Percentiles rank a stretch among this genome's conserved stretches.
Conservation (phyloP, 1,284 basidiomycete species). For the Fereydounia khargensis region DNA sequence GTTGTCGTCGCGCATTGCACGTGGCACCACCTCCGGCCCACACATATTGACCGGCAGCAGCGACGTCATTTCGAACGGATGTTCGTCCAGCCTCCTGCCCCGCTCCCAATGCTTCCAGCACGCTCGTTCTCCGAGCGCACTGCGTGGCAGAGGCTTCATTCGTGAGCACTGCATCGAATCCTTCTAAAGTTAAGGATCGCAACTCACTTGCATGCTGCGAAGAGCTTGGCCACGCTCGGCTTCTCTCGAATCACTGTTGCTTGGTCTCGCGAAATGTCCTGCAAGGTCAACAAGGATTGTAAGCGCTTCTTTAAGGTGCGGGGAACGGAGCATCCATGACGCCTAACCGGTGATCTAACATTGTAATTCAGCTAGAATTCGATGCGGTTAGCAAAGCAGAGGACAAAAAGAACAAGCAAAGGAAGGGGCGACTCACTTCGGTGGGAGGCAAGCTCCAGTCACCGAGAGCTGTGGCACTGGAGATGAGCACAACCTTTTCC, state of each 20-base stretch:
- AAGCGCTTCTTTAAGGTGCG: not conserved
- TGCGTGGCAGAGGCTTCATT: not conserved
- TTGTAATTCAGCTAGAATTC: too few relatives aligned
- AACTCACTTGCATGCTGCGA: slow-evolving; percentile 1
- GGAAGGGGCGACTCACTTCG: not conserved
- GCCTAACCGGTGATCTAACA: too few relatives aligned
- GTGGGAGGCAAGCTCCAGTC: not conserved
- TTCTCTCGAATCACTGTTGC: not conserved
- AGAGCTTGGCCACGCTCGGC: not conserved
- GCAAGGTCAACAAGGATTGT: not conserved
- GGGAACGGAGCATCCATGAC: too few relatives aligned
- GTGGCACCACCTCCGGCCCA: not conserved
- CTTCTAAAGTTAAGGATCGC: not conserved
- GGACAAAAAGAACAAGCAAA: too few relatives aligned
- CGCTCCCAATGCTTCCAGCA: not conserved
- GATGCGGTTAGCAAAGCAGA: too few relatives aligned
- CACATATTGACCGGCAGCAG: slow-evolving; percentile 1
- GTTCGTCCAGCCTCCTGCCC: not conserved
- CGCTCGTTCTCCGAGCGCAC: not conserved
- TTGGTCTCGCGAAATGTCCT: not conserved
- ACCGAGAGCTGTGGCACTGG: not conserved
- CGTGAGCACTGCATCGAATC: not conserved
- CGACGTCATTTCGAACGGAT: not conserved
- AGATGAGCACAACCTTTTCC: slow-evolving; percentile 1
- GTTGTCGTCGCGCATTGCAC: slow-evolving; percentile 1